Evolutionary conservation across 2,329 filamentous ascomycete genomes (phyloP), one percentile per base, ranked within the genome.

Genomic region (Pyrenophora teres): DNA sequence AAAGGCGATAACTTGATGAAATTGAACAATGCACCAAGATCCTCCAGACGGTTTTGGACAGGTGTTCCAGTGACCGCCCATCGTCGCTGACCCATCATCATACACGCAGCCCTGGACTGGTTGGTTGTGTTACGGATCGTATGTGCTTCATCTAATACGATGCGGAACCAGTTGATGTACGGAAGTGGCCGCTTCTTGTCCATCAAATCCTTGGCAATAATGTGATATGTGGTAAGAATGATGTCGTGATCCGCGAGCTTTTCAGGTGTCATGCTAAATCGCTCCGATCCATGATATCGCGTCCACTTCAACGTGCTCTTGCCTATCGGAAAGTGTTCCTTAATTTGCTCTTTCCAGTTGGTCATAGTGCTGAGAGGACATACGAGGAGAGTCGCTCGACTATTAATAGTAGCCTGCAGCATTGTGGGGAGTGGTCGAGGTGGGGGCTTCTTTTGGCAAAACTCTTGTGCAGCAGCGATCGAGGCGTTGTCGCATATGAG

Each of bases 61-160:
- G 92, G 94, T 0, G 94, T 97, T 47, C 93, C 94, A 0, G 94
- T 97, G n/a, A 97, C 90, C 2, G 92, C 93, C 94, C 94, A 99
- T 30, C 92, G 87, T 27, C 92, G 85, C 67, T 89, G 83, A 2
- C 92, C 90, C 54, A 89, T 82, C 2, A 97, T 79, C 16, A 85
- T 83, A 59, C 91, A 92, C 16, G 94, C 90, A 3, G 90, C 90
- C 70, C 92, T 91, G 46, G 92, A 95, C 61, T 93, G 88, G 0
- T 92, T 93, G 3, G 81, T 83, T 57, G 90, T 87, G 63, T 95
- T 93, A 21, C 94, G 89, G 59, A 99, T 97, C 74, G 89, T 89
- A 71, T 99, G 94, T 0, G 92, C 94, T 74, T 99, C 93, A 59
- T 97, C 93, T 1, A 97, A 82, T 1, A 97, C 91, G 46, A 97